Evolutionary conservation across 768 basidiomycete species (phyloP), one percentile per base, ranked within the genome.

Genomic region (Boletus patriciae): DNA sequence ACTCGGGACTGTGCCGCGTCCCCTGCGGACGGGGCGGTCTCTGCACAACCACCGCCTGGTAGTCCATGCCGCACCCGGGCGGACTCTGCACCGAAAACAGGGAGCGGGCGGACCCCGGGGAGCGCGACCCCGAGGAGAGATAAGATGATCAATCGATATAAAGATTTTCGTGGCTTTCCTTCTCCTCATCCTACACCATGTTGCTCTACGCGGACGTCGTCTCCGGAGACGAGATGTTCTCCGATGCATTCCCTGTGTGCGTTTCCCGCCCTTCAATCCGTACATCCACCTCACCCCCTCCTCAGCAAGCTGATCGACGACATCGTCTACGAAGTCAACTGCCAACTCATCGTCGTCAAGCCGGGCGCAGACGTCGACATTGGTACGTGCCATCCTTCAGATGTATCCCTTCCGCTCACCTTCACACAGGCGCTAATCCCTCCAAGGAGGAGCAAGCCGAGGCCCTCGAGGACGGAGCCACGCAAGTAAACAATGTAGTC

Each of bases 371-470:
- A 94, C 64, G 76, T 98, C 59, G 85, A 99, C 71, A 99, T 96
- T 70, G 97, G 95, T 88, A 57, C 60, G 80, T 65, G 46, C 4
- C 6, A 41, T 13, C 21, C 48, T 19, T 27, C 31, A 7, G 0
- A 37, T 45, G 18, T 18, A 36, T 42, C 31, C 15, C 15, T 36
- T 8, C 11, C 31, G 7, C 58, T 71, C 34, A 70, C 43, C 25
- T 27, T 8, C 7, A 1, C 53, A 12, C 62, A 94, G 93, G 95
- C 71, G 94, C 90, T 55, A 96, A 98, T 75, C 89, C 95, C 40
- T 98, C 95, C 44, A 78, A 86, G 7, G 96, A 98, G 76, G 96
- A 97, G 50, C 76, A 76, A 46, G 86, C 84, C 0, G 97, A 98
- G 52, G 78, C 77, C 27, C 72, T 95, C 53, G 95, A 94, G 72